These are phyloP conservation scores for Royoungia palumana DNA, from an alignment of 768 basidiomycete genomes.

Conservation along the genomic window DNA sequence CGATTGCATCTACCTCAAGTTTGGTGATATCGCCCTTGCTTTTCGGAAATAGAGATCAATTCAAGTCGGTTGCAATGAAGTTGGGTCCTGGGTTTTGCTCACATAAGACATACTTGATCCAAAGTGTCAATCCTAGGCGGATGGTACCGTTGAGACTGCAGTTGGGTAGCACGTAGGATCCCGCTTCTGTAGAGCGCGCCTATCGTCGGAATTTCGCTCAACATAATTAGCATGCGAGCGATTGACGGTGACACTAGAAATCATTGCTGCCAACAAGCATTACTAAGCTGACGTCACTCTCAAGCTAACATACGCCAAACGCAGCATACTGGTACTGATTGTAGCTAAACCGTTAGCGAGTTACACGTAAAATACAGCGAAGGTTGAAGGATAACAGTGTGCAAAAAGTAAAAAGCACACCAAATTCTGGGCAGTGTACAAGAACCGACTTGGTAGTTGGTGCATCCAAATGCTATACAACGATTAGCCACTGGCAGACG, in stretches of 20 bases:
- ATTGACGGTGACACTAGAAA: constrained; percentile 17
- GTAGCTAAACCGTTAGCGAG: too few species aligned
- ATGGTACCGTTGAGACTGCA: constrained; percentile 25
- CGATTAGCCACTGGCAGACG: neutral
- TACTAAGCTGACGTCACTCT: too few species aligned
- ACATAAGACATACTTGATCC: constrained; percentile 68
- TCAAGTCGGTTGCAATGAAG: neutral
- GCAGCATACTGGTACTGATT: too few species aligned
- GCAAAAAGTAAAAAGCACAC: neutral
- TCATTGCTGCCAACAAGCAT: neutral
- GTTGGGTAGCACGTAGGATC: constrained; percentile 35
- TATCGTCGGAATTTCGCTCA: constrained; percentile 56
- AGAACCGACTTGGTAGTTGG: constrained; percentile 7
- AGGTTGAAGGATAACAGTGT: neutral
- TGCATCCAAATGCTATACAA: neutral
- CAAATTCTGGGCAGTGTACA: constrained; percentile 7
- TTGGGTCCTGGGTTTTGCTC: constrained; percentile 30
- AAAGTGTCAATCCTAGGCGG: constrained; percentile 38
- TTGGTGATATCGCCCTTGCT: constrained; percentile 81
- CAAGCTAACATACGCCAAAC: too few species aligned
- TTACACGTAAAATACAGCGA: constrained; percentile 15
- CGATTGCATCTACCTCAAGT: constrained; percentile 67
- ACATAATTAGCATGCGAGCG: constrained; percentile 18
- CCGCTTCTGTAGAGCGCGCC: constrained; percentile 47
- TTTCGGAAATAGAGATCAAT: neutral